Evolutionary conservation across 352 stramenopile species (phyloP).

Genomic region (Globisporangium acanthophoron): DNA sequence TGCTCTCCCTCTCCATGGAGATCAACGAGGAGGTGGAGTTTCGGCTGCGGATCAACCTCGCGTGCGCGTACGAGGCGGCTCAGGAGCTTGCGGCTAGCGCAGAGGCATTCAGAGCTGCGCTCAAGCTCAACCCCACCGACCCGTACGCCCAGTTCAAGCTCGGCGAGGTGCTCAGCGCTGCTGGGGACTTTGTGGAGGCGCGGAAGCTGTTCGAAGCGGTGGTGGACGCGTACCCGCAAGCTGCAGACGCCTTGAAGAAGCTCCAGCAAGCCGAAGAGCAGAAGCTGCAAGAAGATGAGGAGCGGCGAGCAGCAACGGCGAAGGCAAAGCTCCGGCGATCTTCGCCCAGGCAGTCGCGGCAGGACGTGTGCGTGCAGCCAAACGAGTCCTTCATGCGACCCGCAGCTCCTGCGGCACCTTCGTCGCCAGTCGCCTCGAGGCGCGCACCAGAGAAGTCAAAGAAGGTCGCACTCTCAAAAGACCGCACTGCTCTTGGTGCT

Average conservation of each 20-base stretch:
- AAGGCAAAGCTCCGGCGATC: conserved; percentile 24
- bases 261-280: conserved; percentile 23
- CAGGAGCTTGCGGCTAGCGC: conserved; percentile 30
- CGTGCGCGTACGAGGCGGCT: conserved; percentile 47
- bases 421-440: neutral
- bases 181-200: conserved; percentile 36
- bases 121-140: conserved; percentile 38
- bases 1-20: conserved; percentile 48
- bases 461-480: neutral
- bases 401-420: neutral
- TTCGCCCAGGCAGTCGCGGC: conserved; percentile 19
- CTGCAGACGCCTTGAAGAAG: conserved; percentile 33
- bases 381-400: neutral
- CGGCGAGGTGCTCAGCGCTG: conserved; percentile 32
- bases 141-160: conserved; percentile 60
- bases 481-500: neutral
- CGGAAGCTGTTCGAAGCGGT: conserved; percentile 32
- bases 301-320: conserved; percentile 19
- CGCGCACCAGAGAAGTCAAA: neutral
- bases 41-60: conserved; percentile 62
- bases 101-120: conserved; percentile 34
- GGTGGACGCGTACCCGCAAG: conserved; percentile 42
- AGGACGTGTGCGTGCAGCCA: neutral
- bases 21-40: conserved; percentile 55
- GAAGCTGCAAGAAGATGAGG: conserved; percentile 20